These are phyloP conservation scores for Stellera chamaejasme DNA, from an alignment of 345 rosid species.

Conservation along the genomic window DNA sequence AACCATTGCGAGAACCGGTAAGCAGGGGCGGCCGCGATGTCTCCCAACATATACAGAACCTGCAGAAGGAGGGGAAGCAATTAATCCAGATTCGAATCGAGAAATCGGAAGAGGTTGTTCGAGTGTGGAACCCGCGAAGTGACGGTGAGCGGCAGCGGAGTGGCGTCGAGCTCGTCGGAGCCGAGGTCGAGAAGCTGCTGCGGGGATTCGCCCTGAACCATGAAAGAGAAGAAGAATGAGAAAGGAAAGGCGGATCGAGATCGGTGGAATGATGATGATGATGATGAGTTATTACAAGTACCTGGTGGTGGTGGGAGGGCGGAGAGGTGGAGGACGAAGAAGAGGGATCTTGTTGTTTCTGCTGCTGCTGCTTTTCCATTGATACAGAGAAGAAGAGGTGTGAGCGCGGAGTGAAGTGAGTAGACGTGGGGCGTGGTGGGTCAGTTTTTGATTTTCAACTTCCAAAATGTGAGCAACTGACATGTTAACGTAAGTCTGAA, in stretches of 20 bases:
- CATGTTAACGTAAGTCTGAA: too few species aligned
- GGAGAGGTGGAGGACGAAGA: constrained; percentile 15
- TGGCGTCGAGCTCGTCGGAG: constrained; percentile 49
- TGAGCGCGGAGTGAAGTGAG: too few species aligned
- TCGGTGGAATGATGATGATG: constrained; percentile 4
- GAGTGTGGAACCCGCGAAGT: constrained; percentile 69
- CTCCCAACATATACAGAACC: constrained; percentile 99
- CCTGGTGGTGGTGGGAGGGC: constrained; percentile 1
- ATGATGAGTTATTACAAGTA: background rate
- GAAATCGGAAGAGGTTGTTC: background rate
- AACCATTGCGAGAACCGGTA: constrained; percentile 88
- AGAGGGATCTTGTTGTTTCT: too few species aligned
- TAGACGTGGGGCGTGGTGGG: too few species aligned
- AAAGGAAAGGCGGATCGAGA: background rate
- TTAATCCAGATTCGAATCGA: background rate
- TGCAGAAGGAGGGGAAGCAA: constrained; percentile 21
- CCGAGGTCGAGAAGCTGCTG: constrained; percentile 22
- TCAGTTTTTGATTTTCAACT: too few species aligned
- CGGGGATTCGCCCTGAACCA: too few species aligned
- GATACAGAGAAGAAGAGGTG: too few species aligned
- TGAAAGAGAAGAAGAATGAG: background rate
- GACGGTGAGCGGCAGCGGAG: constrained; percentile 78
- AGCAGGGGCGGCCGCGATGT: constrained; percentile 79
- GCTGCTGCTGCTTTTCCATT: too few species aligned
- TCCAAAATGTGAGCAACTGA: too few species aligned